These are phyloP conservation scores for Acanthamoeba triangularis DNA, from an alignment of 208 protist species.

Conservation along the genomic window DNA sequence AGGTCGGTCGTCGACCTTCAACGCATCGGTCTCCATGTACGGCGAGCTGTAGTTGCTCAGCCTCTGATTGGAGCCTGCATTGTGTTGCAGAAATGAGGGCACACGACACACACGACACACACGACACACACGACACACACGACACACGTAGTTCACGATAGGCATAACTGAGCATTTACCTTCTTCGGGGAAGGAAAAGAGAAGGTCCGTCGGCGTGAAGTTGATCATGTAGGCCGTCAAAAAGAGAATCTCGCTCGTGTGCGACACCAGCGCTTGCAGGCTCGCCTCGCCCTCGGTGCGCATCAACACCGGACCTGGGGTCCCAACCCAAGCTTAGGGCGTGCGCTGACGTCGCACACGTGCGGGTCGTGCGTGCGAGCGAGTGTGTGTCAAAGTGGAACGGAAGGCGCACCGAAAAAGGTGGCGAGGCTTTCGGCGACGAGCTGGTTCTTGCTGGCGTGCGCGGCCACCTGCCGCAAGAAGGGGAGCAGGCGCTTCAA, in stretches of 20 bases:
- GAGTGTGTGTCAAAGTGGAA: background rate
- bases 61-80: background rate
- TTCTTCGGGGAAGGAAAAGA: constrained; percentile 46
- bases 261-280: constrained; percentile 33
- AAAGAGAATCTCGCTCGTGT: constrained; percentile 9
- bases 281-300: background rate
- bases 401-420: background rate
- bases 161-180: background rate
- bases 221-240: constrained; percentile 56
- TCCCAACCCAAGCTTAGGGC: background rate
- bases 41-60: background rate
- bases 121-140: background rate
- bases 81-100: background rate
- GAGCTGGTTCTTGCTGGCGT: constrained; percentile 25
- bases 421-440: constrained; percentile 53
- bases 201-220: constrained; percentile 27
- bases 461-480: background rate
- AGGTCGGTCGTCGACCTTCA: background rate
- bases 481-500: constrained; percentile 50
- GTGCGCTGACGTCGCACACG: background rate
- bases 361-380: background rate
- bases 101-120: background rate
- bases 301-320: background rate
- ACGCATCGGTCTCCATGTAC: background rate
- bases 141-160: background rate